phyloP scores from a whole-genome alignment of 192 early-diverging fungal genomes.

The Podila epicladia region DNA sequence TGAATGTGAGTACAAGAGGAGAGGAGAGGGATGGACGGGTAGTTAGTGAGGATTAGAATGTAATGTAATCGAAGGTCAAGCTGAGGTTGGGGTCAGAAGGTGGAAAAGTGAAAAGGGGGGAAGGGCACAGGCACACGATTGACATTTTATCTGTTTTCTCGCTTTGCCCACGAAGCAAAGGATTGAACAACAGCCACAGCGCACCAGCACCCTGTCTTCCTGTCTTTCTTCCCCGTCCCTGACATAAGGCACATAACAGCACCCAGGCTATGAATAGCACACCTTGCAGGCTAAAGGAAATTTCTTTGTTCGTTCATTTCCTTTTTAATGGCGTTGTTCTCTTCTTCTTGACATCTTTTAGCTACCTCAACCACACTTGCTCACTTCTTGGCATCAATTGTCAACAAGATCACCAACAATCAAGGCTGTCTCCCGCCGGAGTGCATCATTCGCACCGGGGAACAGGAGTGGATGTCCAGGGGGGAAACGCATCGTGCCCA shows the following conservation, averaged over 20 bases:
- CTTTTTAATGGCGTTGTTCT: too few relatives aligned
- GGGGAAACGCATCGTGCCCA: slow-evolving; percentile 44
- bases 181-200: too few relatives aligned
- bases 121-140: too few relatives aligned
- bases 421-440: slow-evolving; percentile 23
- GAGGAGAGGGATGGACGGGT: not conserved
- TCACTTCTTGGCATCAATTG: not conserved
- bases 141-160: too few relatives aligned
- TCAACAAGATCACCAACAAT: slow-evolving; percentile 23
- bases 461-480: slow-evolving; percentile 47
- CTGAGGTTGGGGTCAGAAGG: not conserved
- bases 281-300: too few relatives aligned
- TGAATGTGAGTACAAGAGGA: too few relatives aligned
- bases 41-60: not conserved
- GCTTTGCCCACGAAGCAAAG: not conserved
- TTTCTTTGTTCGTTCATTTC: too few relatives aligned
- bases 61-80: not conserved
- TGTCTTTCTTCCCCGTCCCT: too few relatives aligned
- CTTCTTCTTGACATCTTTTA: too few relatives aligned
- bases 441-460: slow-evolving; percentile 27
- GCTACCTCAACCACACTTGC: not conserved
- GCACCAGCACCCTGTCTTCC: too few relatives aligned
- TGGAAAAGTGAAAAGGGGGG: not conserved
- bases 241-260: too few relatives aligned
- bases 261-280: too few relatives aligned